Evolutionary conservation across 176 grass and related monocot genomes (phyloP), one percentile per base, ranked within the genome.

Genomic region (Thalia dealbata): DNA sequence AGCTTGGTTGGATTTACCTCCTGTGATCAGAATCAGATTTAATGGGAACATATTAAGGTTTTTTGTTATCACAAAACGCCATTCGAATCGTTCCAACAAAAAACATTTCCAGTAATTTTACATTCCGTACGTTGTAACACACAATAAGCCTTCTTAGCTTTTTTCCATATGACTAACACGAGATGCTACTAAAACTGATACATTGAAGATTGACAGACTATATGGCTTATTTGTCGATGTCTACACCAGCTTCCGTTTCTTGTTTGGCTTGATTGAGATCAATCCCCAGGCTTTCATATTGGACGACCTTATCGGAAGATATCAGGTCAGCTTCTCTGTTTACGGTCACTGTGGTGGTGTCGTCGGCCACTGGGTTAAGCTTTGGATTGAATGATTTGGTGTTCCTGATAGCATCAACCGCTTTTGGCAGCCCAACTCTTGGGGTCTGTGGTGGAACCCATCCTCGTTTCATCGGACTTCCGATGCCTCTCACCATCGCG

Each of bases 311-410:
- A 28, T 76, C 74, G 13, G 42, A 76, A 51, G 43, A 3, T 64
- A 18, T 65, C 0, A 13, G 22, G 16, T 44, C 66, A 6, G 42
- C 3, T 25, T 27, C 10, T 52, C 50, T 50, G 18, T 68, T 45
- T 0, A 14, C 24, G 38, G 35, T 23, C 3, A 0, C 16, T 13
- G 43, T n/a, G 11, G 16, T 51, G 4, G 9, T 51, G 10, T 3
- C 42, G 3, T 77, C 64, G 26, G 55, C 64, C 4, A 10, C 29
- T 13, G 50, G 42, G 21, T 43, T 27, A 28, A 58, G 50, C 48
- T 23, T 54, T 50, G 68, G 75, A 78, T 26, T 29, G 29, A 27
- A 54, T 44, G 64, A 69, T 30, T 56, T 55, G 26, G 30, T 63
- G 19, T 56, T 14, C 30, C n/a, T 38, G 10, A 56, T 68, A 78